phyloP scores from a whole-genome alignment of 495 filamentous ascomycete species.

The Talaromyces wortmannii region DNA sequence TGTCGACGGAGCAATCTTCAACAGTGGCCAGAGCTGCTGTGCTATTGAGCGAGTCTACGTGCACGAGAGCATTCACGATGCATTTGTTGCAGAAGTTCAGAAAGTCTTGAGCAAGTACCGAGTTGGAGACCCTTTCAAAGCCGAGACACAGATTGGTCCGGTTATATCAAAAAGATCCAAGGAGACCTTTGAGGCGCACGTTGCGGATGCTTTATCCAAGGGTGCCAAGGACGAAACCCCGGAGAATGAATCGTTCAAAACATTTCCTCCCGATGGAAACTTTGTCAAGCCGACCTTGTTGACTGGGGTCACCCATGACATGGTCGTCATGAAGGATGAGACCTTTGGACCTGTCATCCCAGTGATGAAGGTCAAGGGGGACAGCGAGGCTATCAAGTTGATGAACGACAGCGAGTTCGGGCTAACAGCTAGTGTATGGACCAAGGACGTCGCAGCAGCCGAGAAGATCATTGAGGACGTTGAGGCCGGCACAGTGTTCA shows the following conservation, averaged over 20 bases:
- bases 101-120: slow-evolving; percentile 82
- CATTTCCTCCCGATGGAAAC: slow-evolving; percentile 66
- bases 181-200: slow-evolving; percentile 69
- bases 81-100: slow-evolving; percentile 70
- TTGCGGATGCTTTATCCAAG: slow-evolving; percentile 76
- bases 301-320: slow-evolving; percentile 72
- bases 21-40: slow-evolving; percentile 96
- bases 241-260: slow-evolving; percentile 65
- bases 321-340: slow-evolving; percentile 91
- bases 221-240: slow-evolving; percentile 83
- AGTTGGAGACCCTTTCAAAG: slow-evolving; percentile 77
- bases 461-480: slow-evolving; percentile 71
- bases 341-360: slow-evolving; percentile 95
- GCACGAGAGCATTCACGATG: slow-evolving; percentile 71
- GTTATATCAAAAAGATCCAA: slow-evolving; percentile 75
- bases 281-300: slow-evolving; percentile 82
- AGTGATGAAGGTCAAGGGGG: slow-evolving; percentile 81
- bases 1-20: slow-evolving; percentile 91
- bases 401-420: slow-evolving; percentile 98
- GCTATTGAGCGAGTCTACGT: slow-evolving; percentile 90
- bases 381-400: slow-evolving; percentile 72
- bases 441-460: slow-evolving; percentile 75
- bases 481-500: slow-evolving; percentile 93
- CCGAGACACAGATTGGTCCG: slow-evolving; percentile 76
- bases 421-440: slow-evolving; percentile 97